Conservation (phyloP, 345 rosid species). For the Geranium rotundifolium region DNA sequence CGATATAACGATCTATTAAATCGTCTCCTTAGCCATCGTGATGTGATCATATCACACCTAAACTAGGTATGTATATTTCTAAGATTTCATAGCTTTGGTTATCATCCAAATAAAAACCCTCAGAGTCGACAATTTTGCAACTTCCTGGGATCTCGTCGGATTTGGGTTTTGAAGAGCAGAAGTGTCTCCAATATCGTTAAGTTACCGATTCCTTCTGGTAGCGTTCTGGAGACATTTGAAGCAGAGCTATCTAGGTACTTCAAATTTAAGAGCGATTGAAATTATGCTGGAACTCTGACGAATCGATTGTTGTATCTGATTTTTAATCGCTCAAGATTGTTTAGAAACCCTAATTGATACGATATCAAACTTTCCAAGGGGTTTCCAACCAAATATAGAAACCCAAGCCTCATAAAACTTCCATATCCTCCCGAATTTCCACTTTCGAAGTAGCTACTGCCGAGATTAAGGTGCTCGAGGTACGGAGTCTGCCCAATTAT, state of each 20-base stretch:
- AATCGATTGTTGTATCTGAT: constrained; percentile 59
- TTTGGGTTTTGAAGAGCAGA: constrained; percentile 39
- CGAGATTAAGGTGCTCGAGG: constrained; percentile 78
- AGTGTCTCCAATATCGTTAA: constrained; percentile 45
- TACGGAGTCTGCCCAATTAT: constrained; percentile 39
- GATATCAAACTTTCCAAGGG: constrained; percentile 49
- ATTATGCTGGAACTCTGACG: constrained; percentile 58
- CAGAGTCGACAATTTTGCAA: constrained; percentile 34
- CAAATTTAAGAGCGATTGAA: constrained; percentile 38
- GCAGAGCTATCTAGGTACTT: constrained; percentile 54
- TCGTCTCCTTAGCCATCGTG: not conserved
- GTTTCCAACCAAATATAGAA: constrained; percentile 62
- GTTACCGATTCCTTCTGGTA: constrained; percentile 48
- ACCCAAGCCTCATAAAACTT: constrained; percentile 38
- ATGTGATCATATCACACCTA: not conserved
- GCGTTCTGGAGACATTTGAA: constrained; percentile 52
- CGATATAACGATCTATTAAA: not conserved
- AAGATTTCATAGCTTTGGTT: not conserved
- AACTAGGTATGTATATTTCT: not conserved
- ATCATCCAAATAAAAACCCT: constrained; percentile 47
- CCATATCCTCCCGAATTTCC: constrained; percentile 58
- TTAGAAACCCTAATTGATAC: constrained; percentile 44
- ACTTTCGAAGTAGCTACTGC: constrained; percentile 84
- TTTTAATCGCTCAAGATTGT: constrained; percentile 53
- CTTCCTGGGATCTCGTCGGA: constrained; percentile 62